Base-by-base conservation (phyloP, 2,329 filamentous ascomycete species). In the Botrytis hyacinthi region DNA sequence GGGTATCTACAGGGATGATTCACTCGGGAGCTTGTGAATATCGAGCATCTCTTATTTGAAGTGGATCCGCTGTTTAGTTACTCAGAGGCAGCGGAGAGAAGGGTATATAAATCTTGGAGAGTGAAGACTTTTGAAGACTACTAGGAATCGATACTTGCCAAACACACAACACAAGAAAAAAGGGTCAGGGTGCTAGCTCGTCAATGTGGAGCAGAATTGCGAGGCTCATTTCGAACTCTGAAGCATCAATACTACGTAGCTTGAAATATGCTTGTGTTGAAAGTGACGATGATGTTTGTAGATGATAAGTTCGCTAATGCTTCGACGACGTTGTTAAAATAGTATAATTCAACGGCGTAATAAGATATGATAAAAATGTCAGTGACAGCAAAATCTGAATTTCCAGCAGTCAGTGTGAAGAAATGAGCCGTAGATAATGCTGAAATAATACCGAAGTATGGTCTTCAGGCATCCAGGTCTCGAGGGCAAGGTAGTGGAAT, bases 191-290 rank as follows among this genome's bases (percentile, higher is more conserved):
- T 26, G 46, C 22, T 6, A 51, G 46, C 10, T 14, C 22, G 0
- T 2, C 10, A 6, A 51, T 6, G 10, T n/a, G 10, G 4, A 51
- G 10, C 10, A 51, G 4, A 51, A n/a, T 14, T 0, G 0, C 10
- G 26, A 51, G 10, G 2, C 48, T 6, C 22, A n/a, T n/a, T 14
- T 51, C 48, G 48, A 3, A 3, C 5, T 51, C 4, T 14, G 12
- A 4, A 54, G 26, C 5, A 7, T n/a, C 5, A n/a, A 26, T 12
- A 10, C 4, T 26, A 26, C 9, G 9, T 14, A 51, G 5, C 0
- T 14, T 51, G 22, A 12, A 14, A 12, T 26, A 51, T 16, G 12
- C 5, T 5, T n/a, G 1, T n/a, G 4, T 54, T n/a, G 48, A n/a
- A n/a, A 16, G 4, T 7, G 12, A 51, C 2, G 4, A 7, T 14